Evolutionary conservation across 495 filamentous ascomycete genomes (phyloP), one percentile per base, ranked within the genome.

Genomic region (Neurospora intermedia): DNA sequence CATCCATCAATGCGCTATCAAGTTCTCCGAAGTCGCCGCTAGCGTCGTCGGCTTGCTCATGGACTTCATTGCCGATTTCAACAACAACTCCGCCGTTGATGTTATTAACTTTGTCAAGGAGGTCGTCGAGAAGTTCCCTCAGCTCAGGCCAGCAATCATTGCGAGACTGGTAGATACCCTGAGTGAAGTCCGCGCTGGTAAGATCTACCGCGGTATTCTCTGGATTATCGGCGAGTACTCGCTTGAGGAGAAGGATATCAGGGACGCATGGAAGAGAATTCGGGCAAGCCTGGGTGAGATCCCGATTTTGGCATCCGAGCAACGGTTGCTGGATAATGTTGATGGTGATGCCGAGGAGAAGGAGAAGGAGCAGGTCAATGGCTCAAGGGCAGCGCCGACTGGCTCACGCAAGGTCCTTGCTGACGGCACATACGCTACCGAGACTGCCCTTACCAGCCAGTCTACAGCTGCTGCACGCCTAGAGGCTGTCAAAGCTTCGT

Each of bases 171-270:
- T 98, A 16, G 91, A 92, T 1, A 98, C 96, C 35, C 84, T 99
- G 76, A 92, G 89, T 78, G 96, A 98, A 81, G 96, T 98, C 31
- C 90, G 96, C 43, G 94, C 96, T 74, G 96, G 96, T 43, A 99
- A 98, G 84, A 94, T 99, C 69, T 98, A 98, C 77, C 91, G 96
- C 43, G 95, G 96, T 73, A 94, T 94, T 54, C 87, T 99, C 66
- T 99, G 96, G 96, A 97, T 98, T 77, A 89, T 99, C 71, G 96
- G 96, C 78, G 96, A 99, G 82, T 99, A 98, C 80, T 97, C 94
- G 66, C 83, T 97, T 43, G 94, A 98, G 76, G 91, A 94, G 77
- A 93, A 88, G 73, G 94, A 98, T 80, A 99, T 99, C 78, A 88
- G 94, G 66, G 95, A 97, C 76, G 96, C 94, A 1, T 99, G 96